Base-by-base conservation (phyloP, 2,329 filamentous ascomycete genomes). In the Scedosporium dehoogii region DNA sequence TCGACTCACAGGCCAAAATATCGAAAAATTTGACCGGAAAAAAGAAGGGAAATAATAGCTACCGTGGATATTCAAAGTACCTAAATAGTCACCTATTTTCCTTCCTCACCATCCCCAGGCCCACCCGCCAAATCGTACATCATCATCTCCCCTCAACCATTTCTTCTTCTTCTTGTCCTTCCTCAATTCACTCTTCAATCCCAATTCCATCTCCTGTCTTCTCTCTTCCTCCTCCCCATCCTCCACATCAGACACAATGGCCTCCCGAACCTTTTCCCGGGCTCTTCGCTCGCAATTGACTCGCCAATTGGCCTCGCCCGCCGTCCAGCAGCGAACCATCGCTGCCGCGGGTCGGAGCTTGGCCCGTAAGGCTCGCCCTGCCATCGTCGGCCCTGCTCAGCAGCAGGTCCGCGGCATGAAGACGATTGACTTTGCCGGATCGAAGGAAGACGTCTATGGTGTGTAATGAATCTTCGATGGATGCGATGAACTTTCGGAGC, bases 401-500 rank as follows among this genome's bases (percentile, higher is more conserved):
- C 88, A 91, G 82, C 88, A 91, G 82, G 81, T 84, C 69, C 89
- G 94, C 74, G 94, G 94, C 77, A 80, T 96, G 74, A 97, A 99
- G 91, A 97, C 93, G 71, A 93, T 99, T 78, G 92, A 97, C 86
- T 99, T 99, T 78, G 94, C 94, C 69, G 94, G 92, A 73, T 84
- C 85, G 75, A 93, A 96, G 82, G 94, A 99, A 85, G 86, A 88
- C 69, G 94, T 99, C 75, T 97, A 90, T 76, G 91, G 91, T 96
- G 79, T 71, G 84, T 73, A 66, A 38, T 38, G 33, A 38, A 38
- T 4, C 33, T 51, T 51, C 6, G 18, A n/a, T 33, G 1, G 12
- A n/a, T 41, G 27, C 10, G 16, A 58, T 58, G 6, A 3, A 21
- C 56, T 27, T 38, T 27, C 53, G 18, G 6, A 55, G 18, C 51